Evolutionary conservation across 345 rosid genomes (phyloP).

Genomic region (Corymbia maculata): DNA sequence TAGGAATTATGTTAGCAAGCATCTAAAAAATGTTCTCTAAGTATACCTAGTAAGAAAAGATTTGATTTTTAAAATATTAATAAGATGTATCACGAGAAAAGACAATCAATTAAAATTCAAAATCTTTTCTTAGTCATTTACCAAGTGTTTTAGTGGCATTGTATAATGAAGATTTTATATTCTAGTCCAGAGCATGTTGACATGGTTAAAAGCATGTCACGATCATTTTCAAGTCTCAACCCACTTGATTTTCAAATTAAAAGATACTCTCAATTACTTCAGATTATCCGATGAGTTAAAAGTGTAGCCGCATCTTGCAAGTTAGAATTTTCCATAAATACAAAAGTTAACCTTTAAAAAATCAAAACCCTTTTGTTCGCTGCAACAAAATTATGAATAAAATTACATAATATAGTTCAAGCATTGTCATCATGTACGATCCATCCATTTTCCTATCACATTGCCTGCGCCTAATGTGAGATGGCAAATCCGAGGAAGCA

Average conservation of each 20-base stretch:
- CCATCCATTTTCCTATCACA: neutral
- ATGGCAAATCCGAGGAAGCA: neutral
- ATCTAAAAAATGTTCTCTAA: neutral
- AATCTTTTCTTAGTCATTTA: neutral
- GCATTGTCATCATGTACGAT: neutral
- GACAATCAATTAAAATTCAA: neutral
- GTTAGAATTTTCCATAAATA: neutral
- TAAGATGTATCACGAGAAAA: neutral
- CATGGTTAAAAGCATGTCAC: neutral
- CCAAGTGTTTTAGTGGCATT: accelerated
- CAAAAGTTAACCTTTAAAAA: neutral
- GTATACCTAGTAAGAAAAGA: neutral
- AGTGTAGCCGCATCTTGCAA: neutral
- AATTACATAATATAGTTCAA: neutral
- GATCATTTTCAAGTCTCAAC: neutral
- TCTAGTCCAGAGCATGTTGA: neutral
- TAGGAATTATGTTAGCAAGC: neutral
- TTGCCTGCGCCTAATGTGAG: neutral
- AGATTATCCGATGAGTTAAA: neutral
- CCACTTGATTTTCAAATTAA: neutral
- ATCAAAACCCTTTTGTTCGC: neutral
- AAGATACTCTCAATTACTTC: neutral
- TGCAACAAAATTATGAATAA: neutral
- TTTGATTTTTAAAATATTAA: neutral
- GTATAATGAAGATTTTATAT: neutral